A percentile compares a stretch with the other conserved stretches of the same genome.
Conservation (phyloP, 306 rosid genomes). For the Casuarina cunninghamiana region DNA sequence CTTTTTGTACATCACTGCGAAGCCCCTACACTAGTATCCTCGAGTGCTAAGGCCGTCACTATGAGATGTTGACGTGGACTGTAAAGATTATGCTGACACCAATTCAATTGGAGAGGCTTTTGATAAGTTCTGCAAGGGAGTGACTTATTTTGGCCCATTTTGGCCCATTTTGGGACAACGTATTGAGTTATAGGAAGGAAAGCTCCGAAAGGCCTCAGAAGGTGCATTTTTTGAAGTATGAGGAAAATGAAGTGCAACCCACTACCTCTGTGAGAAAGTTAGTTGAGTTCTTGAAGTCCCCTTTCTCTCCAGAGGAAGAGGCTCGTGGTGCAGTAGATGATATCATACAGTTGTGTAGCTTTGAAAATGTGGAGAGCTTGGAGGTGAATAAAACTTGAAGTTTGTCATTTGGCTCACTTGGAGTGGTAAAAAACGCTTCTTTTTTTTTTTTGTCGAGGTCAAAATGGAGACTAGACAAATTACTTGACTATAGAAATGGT, state of each 20-base stretch:
- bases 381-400: not conserved
- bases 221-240: slow-evolving; percentile 15
- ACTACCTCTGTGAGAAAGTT: not conserved
- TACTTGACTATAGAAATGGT: not conserved
- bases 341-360: too few relatives aligned
- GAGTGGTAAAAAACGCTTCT: too few relatives aligned
- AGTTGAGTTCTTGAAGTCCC: slow-evolving; percentile 3
- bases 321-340: not conserved
- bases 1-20: too few relatives aligned
- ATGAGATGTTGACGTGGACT: too few relatives aligned
- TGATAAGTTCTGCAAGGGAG: too few relatives aligned
- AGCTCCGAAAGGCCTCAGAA: slow-evolving; percentile 2
- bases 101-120: too few relatives aligned
- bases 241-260: slow-evolving; percentile 8
- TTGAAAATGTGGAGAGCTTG: too few relatives aligned
- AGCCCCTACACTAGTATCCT: too few relatives aligned
- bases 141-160: not conserved
- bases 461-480: not conserved
- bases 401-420: too few relatives aligned
- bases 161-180: slow-evolving; percentile 4
- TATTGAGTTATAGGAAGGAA: not conserved
- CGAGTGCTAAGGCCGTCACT: too few relatives aligned
- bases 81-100: too few relatives aligned
- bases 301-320: slow-evolving; percentile 26
- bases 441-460: not conserved